A percentile compares a stretch with the other conserved stretches of the same genome.
Conservation (phyloP, 495 filamentous ascomycete species). For the Patellaria atrata region DNA sequence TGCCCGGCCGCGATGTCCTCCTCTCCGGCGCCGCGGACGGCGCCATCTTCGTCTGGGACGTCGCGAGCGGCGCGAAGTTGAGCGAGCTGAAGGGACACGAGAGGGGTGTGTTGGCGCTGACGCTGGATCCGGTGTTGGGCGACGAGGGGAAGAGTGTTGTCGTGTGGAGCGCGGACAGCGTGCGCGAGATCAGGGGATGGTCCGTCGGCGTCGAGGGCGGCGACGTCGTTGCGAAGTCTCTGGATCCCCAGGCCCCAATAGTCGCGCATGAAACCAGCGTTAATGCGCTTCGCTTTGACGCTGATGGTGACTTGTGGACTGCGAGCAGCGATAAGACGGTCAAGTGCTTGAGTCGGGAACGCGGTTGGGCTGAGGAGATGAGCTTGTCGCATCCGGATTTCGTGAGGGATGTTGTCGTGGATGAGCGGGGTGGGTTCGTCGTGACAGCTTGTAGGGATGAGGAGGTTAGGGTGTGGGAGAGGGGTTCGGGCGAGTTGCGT, state of each 20-base stretch:
- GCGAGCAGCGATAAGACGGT: conserved; percentile 74
- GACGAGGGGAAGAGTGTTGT: conserved; percentile 27
- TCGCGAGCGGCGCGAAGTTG: conserved; percentile 47
- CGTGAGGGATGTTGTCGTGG: conserved; percentile 64
- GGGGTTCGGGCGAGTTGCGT: conserved; percentile 55
- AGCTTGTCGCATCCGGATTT: conserved; percentile 72
- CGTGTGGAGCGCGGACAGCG: conserved; percentile 67
- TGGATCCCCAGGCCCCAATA: conserved; percentile 33
- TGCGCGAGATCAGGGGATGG: conserved; percentile 73
- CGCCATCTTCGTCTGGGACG: conserved; percentile 72
- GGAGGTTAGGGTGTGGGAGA: conserved; percentile 80
- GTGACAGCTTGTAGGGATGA: conserved; percentile 85
- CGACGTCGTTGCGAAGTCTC: conserved; percentile 15
- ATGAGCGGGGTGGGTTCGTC: conserved; percentile 62
- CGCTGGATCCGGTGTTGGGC: conserved; percentile 44
- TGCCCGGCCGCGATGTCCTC: conserved; percentile 45
- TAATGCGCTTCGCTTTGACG: conserved; percentile 56
- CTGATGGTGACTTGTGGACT: conserved; percentile 68
- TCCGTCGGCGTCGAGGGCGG: conserved; percentile 33
- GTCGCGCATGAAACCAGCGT: conserved; percentile 81
- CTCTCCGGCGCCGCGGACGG: conserved; percentile 80
- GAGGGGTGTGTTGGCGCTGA: conserved; percentile 61
- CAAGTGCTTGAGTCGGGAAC: conserved; percentile 53
- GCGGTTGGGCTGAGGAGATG: conserved; percentile 54
- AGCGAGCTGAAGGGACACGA: conserved; percentile 66